Percentiles rank a stretch among this genome's conserved stretches.
Conservation (phyloP, 148 eudicot genomes). For the Chenopodium suecicum region DNA sequence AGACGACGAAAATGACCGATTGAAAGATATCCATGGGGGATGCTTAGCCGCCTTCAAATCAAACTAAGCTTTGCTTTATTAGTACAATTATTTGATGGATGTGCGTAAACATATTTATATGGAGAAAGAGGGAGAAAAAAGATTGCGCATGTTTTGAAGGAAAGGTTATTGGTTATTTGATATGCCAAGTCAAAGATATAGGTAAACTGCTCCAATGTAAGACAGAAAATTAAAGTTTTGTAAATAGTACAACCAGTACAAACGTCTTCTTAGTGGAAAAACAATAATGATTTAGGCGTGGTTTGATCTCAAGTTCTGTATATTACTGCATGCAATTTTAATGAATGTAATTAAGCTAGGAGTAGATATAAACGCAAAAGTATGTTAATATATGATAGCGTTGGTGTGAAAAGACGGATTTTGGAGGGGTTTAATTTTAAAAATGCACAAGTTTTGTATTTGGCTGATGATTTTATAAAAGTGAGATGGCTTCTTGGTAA, state of each 20-base stretch:
- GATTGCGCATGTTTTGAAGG: constrained; percentile 1
- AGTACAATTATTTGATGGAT: background rate
- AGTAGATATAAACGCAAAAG: too few species aligned
- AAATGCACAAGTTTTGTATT: background rate
- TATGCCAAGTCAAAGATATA: constrained; percentile 11
- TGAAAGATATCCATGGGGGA: background rate
- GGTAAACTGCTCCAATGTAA: constrained; percentile 14
- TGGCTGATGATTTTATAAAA: background rate
- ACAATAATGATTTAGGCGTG: too few species aligned
- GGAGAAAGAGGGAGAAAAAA: background rate
- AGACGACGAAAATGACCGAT: background rate
- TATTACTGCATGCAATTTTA: too few species aligned
- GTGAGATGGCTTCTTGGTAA: background rate
- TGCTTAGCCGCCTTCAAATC: background rate
- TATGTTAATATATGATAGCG: background rate
- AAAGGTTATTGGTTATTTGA: background rate
- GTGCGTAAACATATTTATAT: background rate
- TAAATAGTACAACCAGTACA: background rate
- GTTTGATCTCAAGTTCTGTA: too few species aligned
- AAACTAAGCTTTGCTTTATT: background rate
- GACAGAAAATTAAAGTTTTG: background rate
- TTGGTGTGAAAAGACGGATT: background rate
- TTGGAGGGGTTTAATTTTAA: background rate
- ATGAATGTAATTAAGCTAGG: too few species aligned
- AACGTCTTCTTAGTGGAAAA: too few species aligned